phyloP scores from a whole-genome alignment of 1,284 basidiomycete species.

The Irpex lacteus region DNA sequence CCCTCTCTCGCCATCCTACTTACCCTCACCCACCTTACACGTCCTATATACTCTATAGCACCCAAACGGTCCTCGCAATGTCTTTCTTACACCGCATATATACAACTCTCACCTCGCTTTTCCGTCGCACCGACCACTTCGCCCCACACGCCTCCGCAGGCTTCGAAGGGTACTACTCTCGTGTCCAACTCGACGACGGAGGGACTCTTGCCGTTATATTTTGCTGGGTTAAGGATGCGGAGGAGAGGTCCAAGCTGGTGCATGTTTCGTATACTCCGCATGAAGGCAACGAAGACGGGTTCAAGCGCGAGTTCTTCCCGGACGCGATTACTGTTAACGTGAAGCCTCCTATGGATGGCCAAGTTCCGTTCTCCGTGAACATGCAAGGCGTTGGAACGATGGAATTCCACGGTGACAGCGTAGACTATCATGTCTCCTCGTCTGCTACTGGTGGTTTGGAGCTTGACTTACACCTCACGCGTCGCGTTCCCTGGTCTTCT shows the following conservation, averaged over 20 bases:
- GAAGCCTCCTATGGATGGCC: background rate
- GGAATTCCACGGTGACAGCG: slow-evolving; percentile 12
- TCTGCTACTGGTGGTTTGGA: slow-evolving; percentile 13
- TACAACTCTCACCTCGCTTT: background rate
- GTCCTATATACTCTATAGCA: background rate
- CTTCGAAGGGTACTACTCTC: slow-evolving; percentile 28
- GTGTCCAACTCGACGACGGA: slow-evolving; percentile 22
- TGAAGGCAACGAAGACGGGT: slow-evolving; percentile 3
- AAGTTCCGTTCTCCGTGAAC: slow-evolving; percentile 17
- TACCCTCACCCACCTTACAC: background rate
- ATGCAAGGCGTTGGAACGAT: slow-evolving; percentile 21
- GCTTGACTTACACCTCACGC: slow-evolving; percentile 17
- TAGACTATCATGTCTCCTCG: slow-evolving; percentile 19
- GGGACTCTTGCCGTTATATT: slow-evolving; percentile 26
- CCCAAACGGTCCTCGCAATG: background rate
- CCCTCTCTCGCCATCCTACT: background rate
- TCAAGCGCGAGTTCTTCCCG: slow-evolving; percentile 24
- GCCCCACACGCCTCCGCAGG: slow-evolving; percentile 20
- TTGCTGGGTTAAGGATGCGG: slow-evolving; percentile 24
- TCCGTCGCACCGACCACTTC: slow-evolving; percentile 20
- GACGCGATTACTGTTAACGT: slow-evolving; percentile 14
- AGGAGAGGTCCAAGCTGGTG: slow-evolving; percentile 19
- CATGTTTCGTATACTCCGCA: slow-evolving; percentile 20
- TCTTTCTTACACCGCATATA: background rate
- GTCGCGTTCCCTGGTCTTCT: slow-evolving; percentile 19